Evolutionary conservation across 345 rosid species (phyloP).

Genomic region (Euphorbia peplus): DNA sequence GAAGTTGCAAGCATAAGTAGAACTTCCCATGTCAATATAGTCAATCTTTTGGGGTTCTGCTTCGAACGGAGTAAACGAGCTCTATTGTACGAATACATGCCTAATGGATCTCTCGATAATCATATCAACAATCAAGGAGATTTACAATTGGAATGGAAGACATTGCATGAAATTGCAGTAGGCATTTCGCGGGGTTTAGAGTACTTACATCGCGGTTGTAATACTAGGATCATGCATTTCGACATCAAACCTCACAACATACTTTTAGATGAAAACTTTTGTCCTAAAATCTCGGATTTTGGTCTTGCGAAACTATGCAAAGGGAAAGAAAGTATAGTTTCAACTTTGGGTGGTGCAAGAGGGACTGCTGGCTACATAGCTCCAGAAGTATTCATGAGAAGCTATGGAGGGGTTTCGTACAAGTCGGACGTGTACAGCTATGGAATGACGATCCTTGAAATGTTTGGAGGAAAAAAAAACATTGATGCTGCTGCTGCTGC

Average conservation of each 20-base stretch:
- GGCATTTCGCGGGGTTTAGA: constrained; percentile 19
- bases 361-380: too few relatives aligned
- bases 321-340: constrained; percentile 3
- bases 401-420: too few relatives aligned
- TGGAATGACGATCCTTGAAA: too few relatives aligned
- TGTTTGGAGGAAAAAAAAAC: too few relatives aligned
- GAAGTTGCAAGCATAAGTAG: constrained; percentile 37
- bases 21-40: constrained; percentile 34
- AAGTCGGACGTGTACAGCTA: too few relatives aligned
- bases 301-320: constrained; percentile 16
- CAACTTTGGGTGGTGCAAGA: neutral
- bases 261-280: neutral
- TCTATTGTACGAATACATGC: constrained; percentile 32
- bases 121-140: neutral
- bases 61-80: constrained; percentile 23
- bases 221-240: constrained; percentile 10
- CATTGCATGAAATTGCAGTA: constrained; percentile 13
- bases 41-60: constrained; percentile 41
- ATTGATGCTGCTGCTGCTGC: too few relatives aligned
- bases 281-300: constrained; percentile 13
- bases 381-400: too few relatives aligned
- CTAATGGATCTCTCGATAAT: constrained; percentile 35
- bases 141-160: constrained; percentile 15
- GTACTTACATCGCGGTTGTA: constrained; percentile 12
- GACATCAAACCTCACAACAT: too few relatives aligned